phyloP scores from a whole-genome alignment of 345 rosid genomes.

The Ricinus communis region DNA sequence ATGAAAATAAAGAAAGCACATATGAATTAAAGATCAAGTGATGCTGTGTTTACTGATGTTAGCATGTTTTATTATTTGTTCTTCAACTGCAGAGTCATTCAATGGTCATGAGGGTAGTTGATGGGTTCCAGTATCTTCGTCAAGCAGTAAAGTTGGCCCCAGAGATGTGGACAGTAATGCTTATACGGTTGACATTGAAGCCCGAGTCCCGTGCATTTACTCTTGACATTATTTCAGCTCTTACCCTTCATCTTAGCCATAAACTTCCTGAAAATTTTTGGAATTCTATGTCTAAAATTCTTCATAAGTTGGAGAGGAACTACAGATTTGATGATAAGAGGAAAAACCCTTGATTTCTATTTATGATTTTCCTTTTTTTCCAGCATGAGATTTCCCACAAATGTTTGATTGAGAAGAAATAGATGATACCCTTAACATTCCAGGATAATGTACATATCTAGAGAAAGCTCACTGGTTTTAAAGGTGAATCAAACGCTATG shows the following conservation, averaged over 20 bases:
- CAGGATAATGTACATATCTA: not conserved
- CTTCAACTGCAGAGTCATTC: constrained; percentile 43
- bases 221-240: constrained; percentile 56
- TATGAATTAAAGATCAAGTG: not conserved
- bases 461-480: not conserved
- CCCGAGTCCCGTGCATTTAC: constrained; percentile 59
- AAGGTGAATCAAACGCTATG: not conserved
- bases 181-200: constrained; percentile 54
- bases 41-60: constrained; percentile 2
- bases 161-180: constrained; percentile 79
- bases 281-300: constrained; percentile 59
- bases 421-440: no score
- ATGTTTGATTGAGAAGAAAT: no score
- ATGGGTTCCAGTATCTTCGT: constrained; percentile 55
- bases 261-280: constrained; percentile 56
- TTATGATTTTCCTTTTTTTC: not conserved
- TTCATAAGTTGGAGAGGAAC: constrained; percentile 38
- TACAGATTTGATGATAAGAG: not conserved
- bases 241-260: constrained; percentile 43
- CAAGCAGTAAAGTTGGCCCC: constrained; percentile 76
- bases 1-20: no score
- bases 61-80: not conserved
- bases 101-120: constrained; percentile 43
- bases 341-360: not conserved
- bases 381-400: no score